Evolutionary conservation across 257 asterid species (phyloP).

Genomic region (Agastache rugosa): DNA sequence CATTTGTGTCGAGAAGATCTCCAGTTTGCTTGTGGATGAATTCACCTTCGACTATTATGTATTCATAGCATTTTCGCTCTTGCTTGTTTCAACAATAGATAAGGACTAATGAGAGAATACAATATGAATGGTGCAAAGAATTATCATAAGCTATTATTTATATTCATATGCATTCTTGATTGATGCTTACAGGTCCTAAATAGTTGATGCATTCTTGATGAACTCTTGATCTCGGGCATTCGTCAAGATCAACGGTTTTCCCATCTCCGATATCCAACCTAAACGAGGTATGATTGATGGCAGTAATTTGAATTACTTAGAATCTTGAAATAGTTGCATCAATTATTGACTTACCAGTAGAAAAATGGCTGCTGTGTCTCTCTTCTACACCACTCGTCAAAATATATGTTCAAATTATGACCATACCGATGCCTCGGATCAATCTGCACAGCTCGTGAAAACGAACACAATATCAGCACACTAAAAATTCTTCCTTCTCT

Average conservation of each 20-base stretch:
- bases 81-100: conserved; percentile 45
- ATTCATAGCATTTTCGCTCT: conserved; percentile 70
- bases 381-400: conserved; percentile 63
- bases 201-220: conserved; percentile 67
- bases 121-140: neutral
- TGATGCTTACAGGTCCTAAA: conserved; percentile 71
- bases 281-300: conserved; percentile 27
- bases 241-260: conserved; percentile 62
- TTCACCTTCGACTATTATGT: conserved; percentile 57
- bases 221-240: conserved; percentile 67
- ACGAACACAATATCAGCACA: conserved; percentile 1
- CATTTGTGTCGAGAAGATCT: conserved; percentile 53
- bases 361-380: conserved; percentile 75
- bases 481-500: neutral
- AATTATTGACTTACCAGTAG: conserved; percentile 63
- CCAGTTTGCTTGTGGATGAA: conserved; percentile 58
- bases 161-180: neutral
- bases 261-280: conserved; percentile 94
- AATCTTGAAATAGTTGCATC: neutral
- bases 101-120: conserved; percentile 23
- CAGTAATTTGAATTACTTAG: neutral
- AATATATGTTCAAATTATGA: conserved; percentile 63
- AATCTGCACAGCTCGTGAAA: conserved; percentile 39
- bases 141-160: neutral
- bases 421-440: conserved; percentile 93